Evolutionary conservation across 2,329 filamentous ascomycete species (phyloP), one percentile per base, ranked within the genome.

Genomic region (Colletotrichum sp.): DNA sequence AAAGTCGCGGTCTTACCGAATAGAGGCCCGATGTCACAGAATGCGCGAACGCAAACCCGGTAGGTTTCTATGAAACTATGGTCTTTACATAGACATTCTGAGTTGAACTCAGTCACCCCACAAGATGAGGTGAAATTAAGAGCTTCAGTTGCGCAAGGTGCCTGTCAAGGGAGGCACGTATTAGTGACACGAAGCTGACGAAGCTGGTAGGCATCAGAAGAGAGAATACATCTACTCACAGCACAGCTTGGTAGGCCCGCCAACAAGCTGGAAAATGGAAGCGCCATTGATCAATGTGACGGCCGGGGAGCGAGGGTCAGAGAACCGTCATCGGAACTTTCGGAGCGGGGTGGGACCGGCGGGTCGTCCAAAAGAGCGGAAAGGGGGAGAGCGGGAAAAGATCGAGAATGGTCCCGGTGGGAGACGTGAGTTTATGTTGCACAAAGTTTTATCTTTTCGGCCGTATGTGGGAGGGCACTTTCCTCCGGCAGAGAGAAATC

Each of bases 161-260:
- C 18, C 74, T 76, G 49, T 21, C 9, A 44, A 12, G 3, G 34
- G 15, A 12, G 2, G 18, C 13, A 3, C 7, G 60, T 13, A 16
- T 64, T 26, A 36, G 32, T 64, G 15, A 15, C 16, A 30, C 13
- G 8, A 6, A 6, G 7, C 28, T 30, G 8, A 28, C 4, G 9
- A 15, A 32, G 26, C 9, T n/a, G n/a, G 9, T 5, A 36, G 16
- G 60, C 44, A 32, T 8, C 21, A 8, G n/a, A 36, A 59, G 2
- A 44, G 13, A 34, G 21, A 8, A 26, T 2, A 24, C 24, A 24
- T 24, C 4, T 24, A 62, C 73, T 69, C 9, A 76, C 74, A 16
- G 74, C 74, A 32, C 74, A 76, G 34, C n/a, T 49, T n/a, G 74
- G 74, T 32, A 76, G 21, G 34, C 16, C 32, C 10, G 24, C 64